Conservation (phyloP, 1,139 yeast genomes). For the Candida sojae region DNA sequence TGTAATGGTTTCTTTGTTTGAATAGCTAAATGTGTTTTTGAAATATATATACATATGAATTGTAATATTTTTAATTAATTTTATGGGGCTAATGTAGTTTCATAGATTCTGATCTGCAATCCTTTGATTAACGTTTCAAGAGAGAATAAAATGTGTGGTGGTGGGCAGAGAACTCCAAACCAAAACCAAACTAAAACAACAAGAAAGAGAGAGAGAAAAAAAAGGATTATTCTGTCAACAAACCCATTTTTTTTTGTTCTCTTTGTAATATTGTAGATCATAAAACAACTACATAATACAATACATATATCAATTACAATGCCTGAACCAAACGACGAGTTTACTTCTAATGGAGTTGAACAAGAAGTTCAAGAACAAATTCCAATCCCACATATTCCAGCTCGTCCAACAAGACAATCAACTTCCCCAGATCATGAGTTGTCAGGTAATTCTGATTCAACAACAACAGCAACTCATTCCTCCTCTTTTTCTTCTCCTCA, state of each 20-base stretch:
- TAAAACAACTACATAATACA: background rate
- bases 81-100: no score
- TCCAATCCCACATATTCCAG: slow-evolving; percentile 1
- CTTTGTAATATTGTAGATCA: no score
- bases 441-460: background rate
- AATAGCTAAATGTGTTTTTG: no score
- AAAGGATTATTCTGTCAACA: background rate
- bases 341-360: background rate
- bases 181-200: background rate
- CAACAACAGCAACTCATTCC: background rate
- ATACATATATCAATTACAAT: background rate
- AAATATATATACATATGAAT: background rate
- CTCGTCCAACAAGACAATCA: slow-evolving; percentile 5
- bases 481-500: background rate
- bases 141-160: no score
- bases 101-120: no score
- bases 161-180: background rate
- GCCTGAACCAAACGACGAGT: background rate
- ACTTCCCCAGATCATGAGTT: background rate
- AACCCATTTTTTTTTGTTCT: no score
- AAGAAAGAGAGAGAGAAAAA: background rate
- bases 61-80: background rate
- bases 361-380: background rate
- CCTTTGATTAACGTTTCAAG: no score
- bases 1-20: no score